These are phyloP conservation scores for Pezicula radicicola DNA, from an alignment of 2,329 filamentous ascomycete genomes.

Conservation along the genomic window DNA sequence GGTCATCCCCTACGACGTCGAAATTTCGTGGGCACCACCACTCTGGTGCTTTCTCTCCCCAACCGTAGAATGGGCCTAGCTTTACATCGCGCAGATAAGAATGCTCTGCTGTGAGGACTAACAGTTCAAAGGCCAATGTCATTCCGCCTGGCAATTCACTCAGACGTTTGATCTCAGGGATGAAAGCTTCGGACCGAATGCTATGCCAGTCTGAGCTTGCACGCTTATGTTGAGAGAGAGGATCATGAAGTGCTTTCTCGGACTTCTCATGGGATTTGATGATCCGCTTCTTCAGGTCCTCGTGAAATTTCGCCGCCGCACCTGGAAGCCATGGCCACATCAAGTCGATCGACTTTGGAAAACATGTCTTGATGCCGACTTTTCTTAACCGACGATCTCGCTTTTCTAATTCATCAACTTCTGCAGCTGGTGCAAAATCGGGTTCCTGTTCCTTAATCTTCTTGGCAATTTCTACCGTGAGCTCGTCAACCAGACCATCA, in stretches of 20 bases:
- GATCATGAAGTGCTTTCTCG: background rate
- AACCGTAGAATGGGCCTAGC: background rate
- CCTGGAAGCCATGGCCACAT: slow-evolving; percentile 1
- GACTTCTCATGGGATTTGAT: slow-evolving; percentile 1
- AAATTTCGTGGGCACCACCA: slow-evolving; percentile 1
- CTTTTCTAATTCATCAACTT: background rate
- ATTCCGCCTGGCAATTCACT: background rate
- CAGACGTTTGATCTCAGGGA: background rate
- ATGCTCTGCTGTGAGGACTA: background rate
- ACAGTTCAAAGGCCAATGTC: background rate
- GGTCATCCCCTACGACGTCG: background rate
- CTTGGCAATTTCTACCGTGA: background rate
- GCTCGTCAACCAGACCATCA: background rate
- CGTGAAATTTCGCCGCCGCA: background rate
- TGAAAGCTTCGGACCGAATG: slow-evolving; percentile 1
- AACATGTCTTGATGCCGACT: background rate
- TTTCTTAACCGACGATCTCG: background rate
- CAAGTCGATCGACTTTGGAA: background rate
- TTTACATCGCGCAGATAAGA: slow-evolving; percentile 1
- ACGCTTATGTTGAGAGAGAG: slow-evolving; percentile 1
- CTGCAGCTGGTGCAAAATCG: background rate
- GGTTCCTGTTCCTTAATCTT: background rate
- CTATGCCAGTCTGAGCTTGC: slow-evolving; percentile 1
- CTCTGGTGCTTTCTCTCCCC: background rate
- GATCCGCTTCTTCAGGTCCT: background rate